Evolutionary conservation across 2,329 filamentous ascomycete genomes (phyloP).

Genomic region (Dendryphion nanum): DNA sequence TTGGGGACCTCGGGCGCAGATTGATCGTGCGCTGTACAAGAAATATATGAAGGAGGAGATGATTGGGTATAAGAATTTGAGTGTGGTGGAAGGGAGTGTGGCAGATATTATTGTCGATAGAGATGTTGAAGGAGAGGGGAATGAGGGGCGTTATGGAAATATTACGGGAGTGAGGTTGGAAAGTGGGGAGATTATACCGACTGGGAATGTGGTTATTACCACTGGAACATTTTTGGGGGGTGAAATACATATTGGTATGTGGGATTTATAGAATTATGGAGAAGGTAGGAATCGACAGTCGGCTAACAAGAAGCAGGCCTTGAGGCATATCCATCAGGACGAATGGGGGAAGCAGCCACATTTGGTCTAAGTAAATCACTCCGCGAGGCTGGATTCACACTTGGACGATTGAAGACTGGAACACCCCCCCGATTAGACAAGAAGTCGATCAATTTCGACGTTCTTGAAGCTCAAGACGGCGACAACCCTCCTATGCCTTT

Average conservation of each 20-base stretch:
- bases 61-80: constrained; percentile 71
- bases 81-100: constrained; percentile 80
- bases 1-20: constrained; percentile 95
- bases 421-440: constrained; percentile 86
- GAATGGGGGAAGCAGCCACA: constrained; percentile 91
- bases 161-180: constrained; percentile 86
- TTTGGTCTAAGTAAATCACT: constrained; percentile 90
- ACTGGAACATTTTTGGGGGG: constrained; percentile 94
- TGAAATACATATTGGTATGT: constrained; percentile 82
- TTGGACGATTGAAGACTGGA: constrained; percentile 91
- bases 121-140: constrained; percentile 44
- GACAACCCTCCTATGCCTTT: constrained; percentile 88
- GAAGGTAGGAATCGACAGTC: too few species aligned
- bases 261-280: neutral
- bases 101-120: constrained; percentile 82
- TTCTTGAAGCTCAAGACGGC: constrained; percentile 71
- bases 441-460: constrained; percentile 75
- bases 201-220: constrained; percentile 84
- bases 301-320: constrained; percentile 50
- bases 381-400: constrained; percentile 79
- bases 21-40: constrained; percentile 86
- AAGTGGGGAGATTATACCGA: constrained; percentile 78
- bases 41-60: constrained; percentile 89
- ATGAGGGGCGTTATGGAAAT: constrained; percentile 59
- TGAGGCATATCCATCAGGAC: constrained; percentile 78